Base-by-base conservation (phyloP, 73 alveolate genomes). In the Tetrahymena borealis region DNA sequence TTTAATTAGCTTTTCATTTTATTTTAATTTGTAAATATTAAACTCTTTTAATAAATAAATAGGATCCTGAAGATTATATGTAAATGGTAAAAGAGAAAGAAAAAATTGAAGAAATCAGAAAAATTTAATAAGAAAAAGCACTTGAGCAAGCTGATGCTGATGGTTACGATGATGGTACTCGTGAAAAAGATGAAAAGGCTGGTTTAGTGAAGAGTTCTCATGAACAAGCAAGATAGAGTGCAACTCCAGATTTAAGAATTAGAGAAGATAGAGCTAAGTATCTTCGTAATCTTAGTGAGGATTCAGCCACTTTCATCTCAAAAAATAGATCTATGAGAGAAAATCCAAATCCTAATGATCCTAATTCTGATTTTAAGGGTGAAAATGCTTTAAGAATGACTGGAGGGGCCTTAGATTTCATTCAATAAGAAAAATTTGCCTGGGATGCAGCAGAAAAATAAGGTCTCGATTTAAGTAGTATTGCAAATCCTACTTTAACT, bases 401-500 rank as follows among this genome's bases (percentile, higher is more conserved):
- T 32, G 98, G 98, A 0, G 97, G 96, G 36, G 94, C 91, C 90
- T 35, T 94, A 32, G 91, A 93, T 31, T 85, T 94, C 91, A 91
- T 95, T 94, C 95, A 96, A 38, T 90, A 96, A 77, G 98, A 97
- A 39, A 96, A 94, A 31, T 95, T 97, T 90, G 94, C 94, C 12
- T 90, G 95, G 91, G 96, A 96, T 16, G 98, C 98, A 39, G 94
- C 94, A 33, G 94, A 93, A 93, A 79, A 93, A 28, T 96, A 96
- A 16, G 96, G 96, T 40, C 91, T 96, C 11, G 97, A 95, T 91
- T 78, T 96, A 31, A 97, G 96, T 93, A 94, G 93, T 42, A 96
- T 97, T 15, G 97, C 99, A 13, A 91, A 95, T 96, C 99, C 99
- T 24, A 95, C 98, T 78, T 94, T 96, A 42, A 97, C 98, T 2